A percentile compares a stretch with the other conserved stretches of the same genome.
These are phyloP conservation scores for Suillus discolor DNA, from an alignment of 768 basidiomycete genomes.

Conservation along the genomic window DNA sequence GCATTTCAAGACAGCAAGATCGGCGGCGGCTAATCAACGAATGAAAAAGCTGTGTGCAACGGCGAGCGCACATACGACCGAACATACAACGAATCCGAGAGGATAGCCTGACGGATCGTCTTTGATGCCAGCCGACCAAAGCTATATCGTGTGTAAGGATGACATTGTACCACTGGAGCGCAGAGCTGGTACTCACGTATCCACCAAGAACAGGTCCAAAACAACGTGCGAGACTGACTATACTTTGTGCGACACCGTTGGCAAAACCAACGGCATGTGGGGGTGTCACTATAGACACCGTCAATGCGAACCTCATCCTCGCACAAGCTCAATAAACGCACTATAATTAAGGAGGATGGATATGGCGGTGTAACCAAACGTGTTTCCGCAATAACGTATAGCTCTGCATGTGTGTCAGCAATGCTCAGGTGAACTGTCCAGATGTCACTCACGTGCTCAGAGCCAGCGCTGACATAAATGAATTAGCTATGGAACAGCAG, in stretches of 20 bases:
- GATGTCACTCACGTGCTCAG: conserved; percentile 72
- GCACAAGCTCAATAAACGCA: conserved; percentile 34
- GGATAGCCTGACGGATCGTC: conserved; percentile 72
- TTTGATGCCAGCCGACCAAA: conserved; percentile 75
- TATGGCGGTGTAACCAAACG: conserved; percentile 89
- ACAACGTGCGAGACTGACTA: conserved; percentile 91
- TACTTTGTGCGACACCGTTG: conserved; percentile 95
- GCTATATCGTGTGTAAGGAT: conserved; percentile 37
- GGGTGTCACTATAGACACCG: conserved; percentile 71
- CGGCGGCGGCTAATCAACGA: conserved; percentile 42
- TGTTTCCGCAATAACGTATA: conserved; percentile 83
- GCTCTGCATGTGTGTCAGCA: conserved; percentile 52
- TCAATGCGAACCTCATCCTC: conserved; percentile 1
- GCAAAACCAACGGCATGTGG: conserved; percentile 87
- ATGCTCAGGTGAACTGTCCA: not conserved
- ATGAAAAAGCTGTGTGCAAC: conserved; percentile 77
- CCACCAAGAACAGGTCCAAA: conserved; percentile 86
- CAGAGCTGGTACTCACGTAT: conserved; percentile 48
- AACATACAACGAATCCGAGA: conserved; percentile 71
- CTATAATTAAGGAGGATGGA: conserved; percentile 88
- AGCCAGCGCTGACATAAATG: conserved; percentile 54
- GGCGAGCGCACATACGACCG: conserved; percentile 59
- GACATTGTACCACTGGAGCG: conserved; percentile 3
- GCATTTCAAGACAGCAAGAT: not conserved
- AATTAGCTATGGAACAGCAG: conserved; percentile 8